A percentile compares a stretch with the other conserved stretches of the same genome.
phyloP scores from a whole-genome alignment of 257 asterid species.

The Solanum chilense region DNA sequence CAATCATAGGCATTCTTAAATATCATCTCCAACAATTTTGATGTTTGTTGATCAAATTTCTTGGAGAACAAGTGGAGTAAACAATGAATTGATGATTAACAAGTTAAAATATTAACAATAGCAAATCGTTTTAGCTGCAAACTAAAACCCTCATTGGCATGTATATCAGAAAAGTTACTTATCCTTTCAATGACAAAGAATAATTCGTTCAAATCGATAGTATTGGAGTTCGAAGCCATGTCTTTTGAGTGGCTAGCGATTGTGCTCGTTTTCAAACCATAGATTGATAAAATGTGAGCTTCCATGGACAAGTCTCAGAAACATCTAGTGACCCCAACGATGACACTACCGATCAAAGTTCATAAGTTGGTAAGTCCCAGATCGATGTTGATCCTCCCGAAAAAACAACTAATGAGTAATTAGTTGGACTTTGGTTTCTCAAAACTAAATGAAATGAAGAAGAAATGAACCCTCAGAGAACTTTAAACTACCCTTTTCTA shows the following conservation, averaged over 20 bases:
- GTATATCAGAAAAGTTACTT: background rate
- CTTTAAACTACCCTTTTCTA: no score
- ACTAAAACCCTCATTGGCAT: background rate
- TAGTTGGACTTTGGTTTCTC: no score
- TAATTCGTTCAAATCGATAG: slow-evolving; percentile 40
- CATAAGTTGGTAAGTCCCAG: background rate
- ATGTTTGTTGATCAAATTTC: no score
- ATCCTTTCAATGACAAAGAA: background rate
- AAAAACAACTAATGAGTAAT: no score
- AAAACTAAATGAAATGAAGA: no score
- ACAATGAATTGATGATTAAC: no score
- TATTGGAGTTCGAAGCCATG: slow-evolving; percentile 48
- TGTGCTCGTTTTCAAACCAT: slow-evolving; percentile 69
- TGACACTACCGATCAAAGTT: slow-evolving; percentile 4
- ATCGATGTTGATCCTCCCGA: background rate
- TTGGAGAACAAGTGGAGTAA: no score
- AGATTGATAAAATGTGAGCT: slow-evolving; percentile 51
- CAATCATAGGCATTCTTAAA: no score
- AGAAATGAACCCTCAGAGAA: no score
- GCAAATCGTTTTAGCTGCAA: background rate
- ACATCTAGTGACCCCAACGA: slow-evolving; percentile 46
- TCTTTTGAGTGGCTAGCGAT: slow-evolving; percentile 70
- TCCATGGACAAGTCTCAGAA: slow-evolving; percentile 44
- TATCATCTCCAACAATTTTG: no score
- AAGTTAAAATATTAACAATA: background rate